Evolutionary conservation across 192 early-diverging fungal species (phyloP).

Genomic region (Linnemannia schmuckeri): DNA sequence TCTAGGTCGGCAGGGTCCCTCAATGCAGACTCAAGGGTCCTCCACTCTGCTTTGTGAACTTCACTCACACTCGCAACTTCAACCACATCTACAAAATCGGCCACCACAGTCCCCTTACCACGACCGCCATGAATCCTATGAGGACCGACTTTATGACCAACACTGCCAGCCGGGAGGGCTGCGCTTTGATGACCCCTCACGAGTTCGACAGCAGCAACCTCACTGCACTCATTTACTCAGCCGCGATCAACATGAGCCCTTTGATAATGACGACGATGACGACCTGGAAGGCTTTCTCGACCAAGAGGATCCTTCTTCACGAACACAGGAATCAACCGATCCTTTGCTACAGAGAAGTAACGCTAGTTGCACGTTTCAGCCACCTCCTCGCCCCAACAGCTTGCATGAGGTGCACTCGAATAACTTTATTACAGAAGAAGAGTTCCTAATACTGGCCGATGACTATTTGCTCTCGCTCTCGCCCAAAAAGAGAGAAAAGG

Average conservation of each 20-base stretch:
- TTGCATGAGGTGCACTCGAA: slow-evolving; percentile 33
- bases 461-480: slow-evolving; percentile 57
- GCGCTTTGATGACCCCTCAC: background rate
- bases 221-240: background rate
- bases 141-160: background rate
- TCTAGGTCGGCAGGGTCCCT: background rate
- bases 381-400: slow-evolving; percentile 21
- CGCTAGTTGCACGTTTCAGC: background rate
- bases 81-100: background rate
- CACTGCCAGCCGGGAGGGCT: background rate
- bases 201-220: background rate
- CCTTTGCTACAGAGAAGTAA: background rate
- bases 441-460: slow-evolving; percentile 54
- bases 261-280: slow-evolving; percentile 16
- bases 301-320: background rate
- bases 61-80: background rate
- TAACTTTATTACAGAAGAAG: slow-evolving; percentile 54
- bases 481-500: slow-evolving; percentile 65
- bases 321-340: background rate
- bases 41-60: background rate
- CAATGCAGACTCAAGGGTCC: background rate
- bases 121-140: background rate
- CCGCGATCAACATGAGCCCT: background rate
- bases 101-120: background rate
- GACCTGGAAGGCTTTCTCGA: slow-evolving; percentile 1